Evolutionary conservation across 768 basidiomycete species (phyloP).

Genomic region (Termitomyces sp.): DNA sequence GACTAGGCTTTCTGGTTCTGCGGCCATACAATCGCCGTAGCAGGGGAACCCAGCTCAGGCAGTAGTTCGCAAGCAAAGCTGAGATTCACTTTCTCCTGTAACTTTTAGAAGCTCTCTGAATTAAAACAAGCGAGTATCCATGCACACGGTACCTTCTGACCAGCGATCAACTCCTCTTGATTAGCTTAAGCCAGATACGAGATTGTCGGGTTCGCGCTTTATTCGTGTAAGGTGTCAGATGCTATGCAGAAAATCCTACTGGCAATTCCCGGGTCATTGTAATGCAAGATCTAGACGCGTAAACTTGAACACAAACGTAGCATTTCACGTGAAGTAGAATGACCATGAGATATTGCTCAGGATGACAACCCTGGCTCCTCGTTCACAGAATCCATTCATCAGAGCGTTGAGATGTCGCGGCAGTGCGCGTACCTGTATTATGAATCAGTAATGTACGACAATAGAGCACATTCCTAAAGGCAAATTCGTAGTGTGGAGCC

Average conservation of each 20-base stretch:
- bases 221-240: no score
- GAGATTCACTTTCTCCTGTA: no score
- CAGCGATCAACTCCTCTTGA: background rate
- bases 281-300: background rate
- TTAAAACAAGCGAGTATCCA: background rate
- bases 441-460: no score
- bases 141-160: background rate
- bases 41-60: no score
- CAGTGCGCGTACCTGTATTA: no score
- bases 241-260: background rate
- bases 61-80: background rate
- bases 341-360: background rate
- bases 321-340: background rate
- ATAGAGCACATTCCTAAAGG: no score
- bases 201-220: no score
- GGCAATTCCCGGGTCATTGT: no score
- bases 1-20: background rate
- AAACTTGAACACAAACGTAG: no score
- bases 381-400: background rate
- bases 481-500: no score
- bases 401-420: background rate
- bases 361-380: background rate
- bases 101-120: no score
- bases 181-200: background rate
- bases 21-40: background rate